Percentiles rank a stretch among this genome's conserved stretches.
Conservation (phyloP, 1,284 basidiomycete species). For the Ceratobasidium papillatum region DNA sequence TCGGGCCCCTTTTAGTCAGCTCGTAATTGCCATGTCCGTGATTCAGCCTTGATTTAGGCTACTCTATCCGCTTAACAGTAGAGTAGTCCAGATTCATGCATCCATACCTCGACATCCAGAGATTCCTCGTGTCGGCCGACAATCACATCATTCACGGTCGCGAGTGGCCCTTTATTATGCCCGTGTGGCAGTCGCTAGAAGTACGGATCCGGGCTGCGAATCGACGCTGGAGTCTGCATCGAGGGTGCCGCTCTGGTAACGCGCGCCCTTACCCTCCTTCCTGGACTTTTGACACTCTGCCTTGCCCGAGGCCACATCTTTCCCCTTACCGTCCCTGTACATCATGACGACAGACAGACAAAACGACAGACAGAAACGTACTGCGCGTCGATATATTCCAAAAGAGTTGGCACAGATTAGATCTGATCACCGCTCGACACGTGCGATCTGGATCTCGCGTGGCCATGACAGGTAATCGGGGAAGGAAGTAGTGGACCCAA, state of each 20-base stretch:
- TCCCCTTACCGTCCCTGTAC: neutral
- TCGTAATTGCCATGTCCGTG: neutral
- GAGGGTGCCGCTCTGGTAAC: slow-evolving; percentile 4
- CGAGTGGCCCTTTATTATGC: slow-evolving; percentile 9
- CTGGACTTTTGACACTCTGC: neutral
- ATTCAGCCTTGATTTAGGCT: neutral
- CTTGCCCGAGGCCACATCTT: too few species aligned
- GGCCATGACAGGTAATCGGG: slow-evolving; percentile 19
- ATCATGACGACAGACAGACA: neutral
- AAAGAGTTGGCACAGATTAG: neutral
- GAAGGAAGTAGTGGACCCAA: neutral
- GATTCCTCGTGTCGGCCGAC: slow-evolving; percentile 7
- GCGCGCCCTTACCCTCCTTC: neutral
- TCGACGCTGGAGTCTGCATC: neutral
- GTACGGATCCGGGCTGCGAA: neutral
- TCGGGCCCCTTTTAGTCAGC: neutral
- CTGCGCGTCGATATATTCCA: neutral
- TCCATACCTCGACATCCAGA: neutral
- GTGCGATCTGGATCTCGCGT: slow-evolving; percentile 6
- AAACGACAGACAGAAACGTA: too few species aligned
- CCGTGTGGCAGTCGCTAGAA: slow-evolving; percentile 1
- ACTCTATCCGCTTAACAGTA: neutral
- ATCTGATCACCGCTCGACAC: neutral
- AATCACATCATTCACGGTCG: slow-evolving; percentile 1
- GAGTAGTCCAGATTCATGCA: neutral